These are phyloP conservation scores for Yamadazyma insecticola DNA, from an alignment of 805 yeast genomes.

Conservation along the genomic window DNA sequence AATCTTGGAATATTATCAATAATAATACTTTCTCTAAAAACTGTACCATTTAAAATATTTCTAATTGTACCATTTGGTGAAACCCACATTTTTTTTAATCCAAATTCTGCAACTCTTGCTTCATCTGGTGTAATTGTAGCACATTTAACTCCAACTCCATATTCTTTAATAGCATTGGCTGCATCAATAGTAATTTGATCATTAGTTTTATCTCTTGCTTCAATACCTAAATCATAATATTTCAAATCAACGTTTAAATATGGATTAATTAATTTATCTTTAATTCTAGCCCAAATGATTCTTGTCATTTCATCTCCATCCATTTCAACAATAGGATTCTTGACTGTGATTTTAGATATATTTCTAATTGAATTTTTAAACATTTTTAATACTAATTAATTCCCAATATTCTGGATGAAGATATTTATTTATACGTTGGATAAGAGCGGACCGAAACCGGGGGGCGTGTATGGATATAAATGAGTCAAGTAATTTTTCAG, in stretches of 20 bases:
- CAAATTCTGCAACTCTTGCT: constrained; percentile 69
- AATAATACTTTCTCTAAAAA: constrained; percentile 79
- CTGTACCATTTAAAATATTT: constrained; percentile 78
- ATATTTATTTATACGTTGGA: too few relatives aligned
- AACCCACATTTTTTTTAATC: constrained; percentile 75
- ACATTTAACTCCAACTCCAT: constrained; percentile 80
- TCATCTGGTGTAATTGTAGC: constrained; percentile 87
- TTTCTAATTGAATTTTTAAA: constrained; percentile 10
- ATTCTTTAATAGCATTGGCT: constrained; percentile 67
- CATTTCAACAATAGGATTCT: constrained; percentile 70
- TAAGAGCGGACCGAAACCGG: too few relatives aligned
- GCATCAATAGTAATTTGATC: constrained; percentile 76
- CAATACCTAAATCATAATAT: constrained; percentile 69
- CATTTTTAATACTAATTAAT: too few relatives aligned
- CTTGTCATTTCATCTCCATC: constrained; percentile 89
- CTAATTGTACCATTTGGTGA: constrained; percentile 85
- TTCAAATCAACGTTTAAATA: constrained; percentile 69
- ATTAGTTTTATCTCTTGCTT: constrained; percentile 63
- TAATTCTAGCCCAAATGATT: constrained; percentile 75
- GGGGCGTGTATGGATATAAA: too few relatives aligned
- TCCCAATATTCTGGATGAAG: too few relatives aligned
- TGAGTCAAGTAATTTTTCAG: too few relatives aligned
- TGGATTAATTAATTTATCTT: constrained; percentile 62
- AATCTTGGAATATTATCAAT: constrained; percentile 73
- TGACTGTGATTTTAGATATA: constrained; percentile 52